phyloP scores from a whole-genome alignment of 495 filamentous ascomycete genomes.

The Bryoglossum gracile region DNA sequence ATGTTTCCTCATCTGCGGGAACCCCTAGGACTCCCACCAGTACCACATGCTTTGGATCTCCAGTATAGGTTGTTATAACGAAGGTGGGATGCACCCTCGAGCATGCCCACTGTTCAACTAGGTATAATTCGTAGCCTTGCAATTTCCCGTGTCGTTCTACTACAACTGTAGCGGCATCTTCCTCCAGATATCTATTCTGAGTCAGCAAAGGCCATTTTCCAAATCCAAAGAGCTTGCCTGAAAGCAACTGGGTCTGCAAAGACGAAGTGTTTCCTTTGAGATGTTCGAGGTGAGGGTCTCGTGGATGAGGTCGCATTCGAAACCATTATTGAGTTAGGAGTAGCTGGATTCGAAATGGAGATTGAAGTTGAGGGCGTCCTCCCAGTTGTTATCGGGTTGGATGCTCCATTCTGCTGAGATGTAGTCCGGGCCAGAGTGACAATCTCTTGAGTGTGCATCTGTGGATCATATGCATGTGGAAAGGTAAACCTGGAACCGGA shows the following conservation, averaged over 20 bases:
- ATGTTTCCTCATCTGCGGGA: slow-evolving; percentile 69
- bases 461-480: slow-evolving; percentile 20
- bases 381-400: too few species aligned
- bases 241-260: slow-evolving; percentile 71
- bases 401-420: slow-evolving; percentile 19
- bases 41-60: slow-evolving; percentile 70
- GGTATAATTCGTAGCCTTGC: slow-evolving; percentile 83
- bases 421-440: slow-evolving; percentile 15
- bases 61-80: slow-evolving; percentile 89
- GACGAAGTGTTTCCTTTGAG: slow-evolving; percentile 45
- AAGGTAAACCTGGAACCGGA: slow-evolving; percentile 18
- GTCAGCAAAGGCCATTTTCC: background rate
- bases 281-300: slow-evolving; percentile 5
- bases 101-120: slow-evolving; percentile 98
- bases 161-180: slow-evolving; percentile 70
- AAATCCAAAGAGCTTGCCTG: slow-evolving; percentile 28
- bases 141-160: slow-evolving; percentile 62
- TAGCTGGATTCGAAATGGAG: too few species aligned
- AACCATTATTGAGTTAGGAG: too few species aligned
- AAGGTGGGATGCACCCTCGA: slow-evolving; percentile 85
- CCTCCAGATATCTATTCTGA: slow-evolving; percentile 66
- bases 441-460: slow-evolving; percentile 20
- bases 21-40: slow-evolving; percentile 77
- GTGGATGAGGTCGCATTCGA: slow-evolving; percentile 1
- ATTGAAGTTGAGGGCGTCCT: too few species aligned